Evolutionary conservation across 768 basidiomycete genomes (phyloP).

Genomic region (Lyophyllum atratum): DNA sequence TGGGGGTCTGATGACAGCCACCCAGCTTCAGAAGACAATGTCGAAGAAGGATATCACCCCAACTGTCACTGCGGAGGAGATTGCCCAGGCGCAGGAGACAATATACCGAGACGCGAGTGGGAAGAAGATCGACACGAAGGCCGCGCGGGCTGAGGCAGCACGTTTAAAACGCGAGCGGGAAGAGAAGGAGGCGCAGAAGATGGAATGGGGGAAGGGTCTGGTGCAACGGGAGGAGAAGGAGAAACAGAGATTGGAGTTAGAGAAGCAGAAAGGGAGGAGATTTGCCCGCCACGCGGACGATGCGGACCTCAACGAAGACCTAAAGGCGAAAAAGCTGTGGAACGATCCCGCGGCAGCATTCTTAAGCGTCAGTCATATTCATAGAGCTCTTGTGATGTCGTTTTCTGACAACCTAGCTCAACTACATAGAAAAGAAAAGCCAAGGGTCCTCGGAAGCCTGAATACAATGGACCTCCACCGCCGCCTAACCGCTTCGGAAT

Average conservation of each 20-base stretch:
- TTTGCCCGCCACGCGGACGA: constrained; percentile 87
- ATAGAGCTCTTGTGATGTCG: background rate
- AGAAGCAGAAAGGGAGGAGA: constrained; percentile 62
- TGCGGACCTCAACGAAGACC: constrained; percentile 79
- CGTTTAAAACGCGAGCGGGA: constrained; percentile 77
- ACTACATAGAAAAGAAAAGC: constrained; percentile 63
- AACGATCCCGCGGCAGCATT: constrained; percentile 98
- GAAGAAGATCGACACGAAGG: constrained; percentile 85
- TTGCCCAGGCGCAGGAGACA: constrained; percentile 78
- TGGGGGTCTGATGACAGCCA: constrained; percentile 80
- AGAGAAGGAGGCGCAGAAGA: constrained; percentile 86
- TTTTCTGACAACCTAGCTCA: background rate
- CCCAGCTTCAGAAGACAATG: constrained; percentile 68
- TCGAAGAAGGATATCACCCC: constrained; percentile 40
- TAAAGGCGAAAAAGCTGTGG: constrained; percentile 83
- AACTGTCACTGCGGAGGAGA: constrained; percentile 50
- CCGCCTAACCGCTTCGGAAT: constrained; percentile 97
- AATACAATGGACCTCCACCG: constrained; percentile 84
- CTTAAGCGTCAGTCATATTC: constrained; percentile 66
- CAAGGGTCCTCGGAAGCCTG: constrained; percentile 80
- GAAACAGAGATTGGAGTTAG: constrained; percentile 61
- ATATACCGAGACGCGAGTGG: constrained; percentile 92
- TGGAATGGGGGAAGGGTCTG: constrained; percentile 98
- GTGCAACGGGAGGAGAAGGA: constrained; percentile 86
- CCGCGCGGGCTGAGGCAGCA: constrained; percentile 83